phyloP scores from a whole-genome alignment of 2,329 filamentous ascomycete species.

The Dothideomycetes sp. region DNA sequence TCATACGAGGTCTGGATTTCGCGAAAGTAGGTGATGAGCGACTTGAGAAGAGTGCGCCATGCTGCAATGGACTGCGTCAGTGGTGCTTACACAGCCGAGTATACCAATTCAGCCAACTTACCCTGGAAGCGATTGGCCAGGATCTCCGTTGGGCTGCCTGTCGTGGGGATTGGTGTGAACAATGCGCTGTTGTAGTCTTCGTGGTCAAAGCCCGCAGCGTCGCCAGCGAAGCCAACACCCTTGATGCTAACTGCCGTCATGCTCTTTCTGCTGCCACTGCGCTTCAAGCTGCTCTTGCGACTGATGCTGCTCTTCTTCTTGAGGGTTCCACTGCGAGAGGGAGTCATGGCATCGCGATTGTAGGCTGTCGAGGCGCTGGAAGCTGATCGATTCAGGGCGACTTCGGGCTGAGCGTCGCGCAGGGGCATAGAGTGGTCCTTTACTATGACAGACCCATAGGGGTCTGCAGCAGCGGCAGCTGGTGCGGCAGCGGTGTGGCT shows the following conservation, averaged over 20 bases:
- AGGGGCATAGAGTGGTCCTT: conserved; percentile 61
- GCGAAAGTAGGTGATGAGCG: conserved; percentile 85
- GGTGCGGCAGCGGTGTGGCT: conserved; percentile 24
- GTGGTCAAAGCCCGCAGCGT: conserved; percentile 51
- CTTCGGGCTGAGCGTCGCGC: conserved; percentile 51
- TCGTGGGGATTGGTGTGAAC: conserved; percentile 78
- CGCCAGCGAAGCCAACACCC: conserved; percentile 43
- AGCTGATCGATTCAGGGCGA: conserved; percentile 47
- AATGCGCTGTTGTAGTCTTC: conserved; percentile 75
- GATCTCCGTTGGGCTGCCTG: conserved; percentile 76
- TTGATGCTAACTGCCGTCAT: conserved; percentile 68
- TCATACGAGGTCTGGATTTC: conserved; percentile 89
- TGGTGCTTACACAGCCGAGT: not conserved
- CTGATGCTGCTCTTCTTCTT: conserved; percentile 80
- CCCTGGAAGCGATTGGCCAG: conserved; percentile 82
- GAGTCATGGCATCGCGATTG: conserved; percentile 30
- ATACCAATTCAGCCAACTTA: conserved; percentile 29
- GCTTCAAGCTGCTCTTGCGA: conserved; percentile 61
- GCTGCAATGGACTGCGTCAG: conserved; percentile 37
- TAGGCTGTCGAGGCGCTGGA: conserved; percentile 42
- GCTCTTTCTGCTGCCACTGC: conserved; percentile 70
- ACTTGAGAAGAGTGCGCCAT: conserved; percentile 92
- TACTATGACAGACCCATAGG: conserved; percentile 1
- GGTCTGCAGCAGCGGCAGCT: conserved; percentile 11
- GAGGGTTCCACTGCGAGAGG: conserved; percentile 59